A percentile compares a stretch with the other conserved stretches of the same genome.
Evolutionary conservation across 345 rosid species (phyloP).

Genomic region (Eucalyptus guilfoylei): DNA sequence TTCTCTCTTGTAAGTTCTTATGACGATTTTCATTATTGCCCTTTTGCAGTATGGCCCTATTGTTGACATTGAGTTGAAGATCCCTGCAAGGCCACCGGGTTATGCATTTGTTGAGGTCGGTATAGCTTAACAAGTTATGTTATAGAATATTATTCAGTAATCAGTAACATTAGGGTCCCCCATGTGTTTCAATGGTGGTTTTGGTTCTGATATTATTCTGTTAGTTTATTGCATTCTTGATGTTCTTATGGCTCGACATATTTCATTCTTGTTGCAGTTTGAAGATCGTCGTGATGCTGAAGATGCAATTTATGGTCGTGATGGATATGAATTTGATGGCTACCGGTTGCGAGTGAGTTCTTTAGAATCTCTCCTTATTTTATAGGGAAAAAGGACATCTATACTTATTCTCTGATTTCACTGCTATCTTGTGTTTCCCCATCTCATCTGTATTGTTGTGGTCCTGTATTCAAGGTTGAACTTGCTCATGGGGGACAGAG

Average conservation of each 20-base stretch:
- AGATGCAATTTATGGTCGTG: slow-evolving; percentile 83
- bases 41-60: slow-evolving; percentile 79
- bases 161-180: not conserved
- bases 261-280: slow-evolving; percentile 30
- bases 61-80: slow-evolving; percentile 84
- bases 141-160: not conserved
- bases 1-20: not conserved
- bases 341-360: slow-evolving; percentile 59
- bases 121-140: not conserved
- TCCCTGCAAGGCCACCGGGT: slow-evolving; percentile 96
- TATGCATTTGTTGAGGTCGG: slow-evolving; percentile 94
- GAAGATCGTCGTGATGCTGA: slow-evolving; percentile 93
- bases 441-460: not conserved
- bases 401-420: not conserved
- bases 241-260: not conserved
- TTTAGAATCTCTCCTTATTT: not conserved
- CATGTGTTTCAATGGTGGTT: not conserved
- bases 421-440: not conserved
- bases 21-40: not conserved
- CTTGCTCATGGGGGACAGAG: slow-evolving; percentile 85
- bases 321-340: slow-evolving; percentile 93
- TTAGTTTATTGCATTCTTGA: not conserved
- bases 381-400: not conserved
- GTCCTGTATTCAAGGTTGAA: slow-evolving; percentile 50
- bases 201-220: not conserved